Conservation (phyloP, 2,329 filamentous ascomycete genomes). For the Xylariaceae sp. region DNA sequence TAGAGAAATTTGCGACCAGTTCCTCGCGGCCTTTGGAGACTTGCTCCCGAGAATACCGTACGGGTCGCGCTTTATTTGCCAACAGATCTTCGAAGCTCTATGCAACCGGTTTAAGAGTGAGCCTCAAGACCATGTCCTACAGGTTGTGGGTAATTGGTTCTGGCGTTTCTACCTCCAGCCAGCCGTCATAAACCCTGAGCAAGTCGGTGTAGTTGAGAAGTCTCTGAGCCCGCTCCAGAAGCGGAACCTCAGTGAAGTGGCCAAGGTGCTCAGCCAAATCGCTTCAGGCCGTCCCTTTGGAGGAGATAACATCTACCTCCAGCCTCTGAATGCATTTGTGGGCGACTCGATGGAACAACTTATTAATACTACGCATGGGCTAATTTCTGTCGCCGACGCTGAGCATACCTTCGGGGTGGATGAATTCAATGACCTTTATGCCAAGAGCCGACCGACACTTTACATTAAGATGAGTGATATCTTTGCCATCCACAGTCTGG, state of each 20-base stretch:
- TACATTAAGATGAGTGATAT: conserved; percentile 99
- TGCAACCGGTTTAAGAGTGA: conserved; percentile 75
- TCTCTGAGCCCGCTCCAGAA: conserved; percentile 87
- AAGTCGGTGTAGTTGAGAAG: conserved; percentile 87
- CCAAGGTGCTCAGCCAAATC: conserved; percentile 86
- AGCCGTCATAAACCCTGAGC: conserved; percentile 82
- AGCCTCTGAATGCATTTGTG: conserved; percentile 90
- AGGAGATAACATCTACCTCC: conserved; percentile 90
- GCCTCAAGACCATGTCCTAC: conserved; percentile 69
- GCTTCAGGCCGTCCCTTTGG: conserved; percentile 86
- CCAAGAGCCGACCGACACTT: conserved; percentile 92
- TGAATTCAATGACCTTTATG: conserved; percentile 96
- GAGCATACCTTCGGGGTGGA: conserved; percentile 96
- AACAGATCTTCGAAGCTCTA: conserved; percentile 78
- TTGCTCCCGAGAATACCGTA: conserved; percentile 85
- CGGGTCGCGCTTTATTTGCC: conserved; percentile 80
- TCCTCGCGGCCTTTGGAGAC: conserved; percentile 77
- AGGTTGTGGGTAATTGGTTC: conserved; percentile 83
- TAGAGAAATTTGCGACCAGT: conserved; percentile 89
- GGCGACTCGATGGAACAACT: conserved; percentile 79
- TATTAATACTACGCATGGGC: conserved; percentile 65
- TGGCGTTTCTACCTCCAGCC: conserved; percentile 94
- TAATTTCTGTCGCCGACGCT: conserved; percentile 80
- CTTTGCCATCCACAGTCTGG: conserved; percentile 88
- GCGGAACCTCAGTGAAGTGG: conserved; percentile 83